Percentiles rank a stretch among this genome's conserved stretches.
These are phyloP conservation scores for Phanerodontia chrysosporium DNA, from an alignment of 768 basidiomycete species.

Conservation along the genomic window DNA sequence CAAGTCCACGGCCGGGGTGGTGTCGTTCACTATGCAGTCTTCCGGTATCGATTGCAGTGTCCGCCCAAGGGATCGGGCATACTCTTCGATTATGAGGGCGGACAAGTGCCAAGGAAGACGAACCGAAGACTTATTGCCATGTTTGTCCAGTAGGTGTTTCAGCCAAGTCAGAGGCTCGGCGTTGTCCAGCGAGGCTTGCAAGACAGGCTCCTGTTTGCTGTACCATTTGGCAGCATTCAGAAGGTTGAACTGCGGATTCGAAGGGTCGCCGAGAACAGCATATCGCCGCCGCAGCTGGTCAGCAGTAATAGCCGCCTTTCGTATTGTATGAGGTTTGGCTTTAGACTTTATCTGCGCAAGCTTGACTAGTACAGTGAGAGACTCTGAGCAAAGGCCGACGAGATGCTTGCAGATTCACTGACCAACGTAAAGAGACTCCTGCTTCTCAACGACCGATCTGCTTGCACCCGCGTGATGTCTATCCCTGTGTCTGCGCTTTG, in stretches of 20 bases:
- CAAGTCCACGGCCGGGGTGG: constrained; percentile 6
- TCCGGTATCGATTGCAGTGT: constrained; percentile 46
- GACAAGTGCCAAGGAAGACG: constrained; percentile 61
- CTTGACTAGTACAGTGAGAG: constrained; percentile 40
- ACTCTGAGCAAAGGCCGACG: not conserved
- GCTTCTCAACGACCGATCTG: constrained; percentile 48
- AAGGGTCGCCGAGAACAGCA: constrained; percentile 40
- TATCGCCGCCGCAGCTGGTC: constrained; percentile 70
- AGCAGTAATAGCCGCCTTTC: constrained; percentile 60
- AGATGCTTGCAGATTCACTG: constrained; percentile 4
- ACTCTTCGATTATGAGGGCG: constrained; percentile 68
- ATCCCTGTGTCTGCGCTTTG: constrained; percentile 57
- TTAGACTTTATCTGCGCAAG: constrained; percentile 48
- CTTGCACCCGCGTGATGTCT: constrained; percentile 45
- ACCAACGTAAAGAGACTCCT: constrained; percentile 59
- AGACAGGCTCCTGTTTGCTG: constrained; percentile 40
- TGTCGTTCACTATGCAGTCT: constrained; percentile 20
- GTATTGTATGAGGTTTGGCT: constrained; percentile 48
- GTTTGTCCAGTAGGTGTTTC: constrained; percentile 56
- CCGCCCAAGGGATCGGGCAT: constrained; percentile 38
- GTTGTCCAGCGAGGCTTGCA: constrained; percentile 51
- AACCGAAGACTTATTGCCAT: constrained; percentile 24
- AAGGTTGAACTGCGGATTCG: constrained; percentile 39
- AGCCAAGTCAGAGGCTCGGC: constrained; percentile 74
- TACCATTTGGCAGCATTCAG: constrained; percentile 59